A percentile compares a stretch with the other conserved stretches of the same genome.
phyloP scores from a whole-genome alignment of 345 rosid genomes.

The Rhodamnia rubescens region DNA sequence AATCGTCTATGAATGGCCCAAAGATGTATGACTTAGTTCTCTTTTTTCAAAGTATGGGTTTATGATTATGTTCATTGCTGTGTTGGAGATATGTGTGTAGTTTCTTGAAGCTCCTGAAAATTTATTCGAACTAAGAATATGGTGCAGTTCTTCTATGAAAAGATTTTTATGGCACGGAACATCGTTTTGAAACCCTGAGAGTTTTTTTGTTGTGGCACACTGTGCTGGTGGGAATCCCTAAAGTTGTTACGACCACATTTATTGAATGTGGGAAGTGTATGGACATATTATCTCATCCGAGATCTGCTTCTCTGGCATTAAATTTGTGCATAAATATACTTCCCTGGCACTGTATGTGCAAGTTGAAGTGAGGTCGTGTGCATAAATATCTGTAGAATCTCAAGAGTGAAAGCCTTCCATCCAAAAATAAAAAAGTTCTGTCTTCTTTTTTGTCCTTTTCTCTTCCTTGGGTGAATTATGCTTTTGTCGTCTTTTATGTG shows the following conservation, averaged over 20 bases:
- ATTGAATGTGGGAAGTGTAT: neutral
- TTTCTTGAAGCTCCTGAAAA: neutral
- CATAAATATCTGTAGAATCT: neutral
- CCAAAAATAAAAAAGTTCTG: neutral
- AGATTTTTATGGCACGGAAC: neutral
- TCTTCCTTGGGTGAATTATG: neutral
- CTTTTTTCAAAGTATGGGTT: neutral
- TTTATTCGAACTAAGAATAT: neutral
- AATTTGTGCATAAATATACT: neutral
- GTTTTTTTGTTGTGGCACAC: neutral
- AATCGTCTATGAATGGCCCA: constrained; percentile 92
- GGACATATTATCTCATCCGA: neutral
- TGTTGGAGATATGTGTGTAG: neutral
- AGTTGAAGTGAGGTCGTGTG: neutral
- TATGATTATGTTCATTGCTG: neutral
- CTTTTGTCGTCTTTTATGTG: neutral
- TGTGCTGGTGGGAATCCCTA: neutral
- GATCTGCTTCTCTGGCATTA: neutral
- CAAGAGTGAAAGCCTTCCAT: neutral
- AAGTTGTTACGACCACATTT: neutral
- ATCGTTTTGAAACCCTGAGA: neutral
- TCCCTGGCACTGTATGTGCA: neutral
- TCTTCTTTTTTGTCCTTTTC: neutral
- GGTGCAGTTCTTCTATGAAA: neutral
- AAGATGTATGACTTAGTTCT: constrained; percentile 61